A percentile compares a stretch with the other conserved stretches of the same genome.
Evolutionary conservation across 768 basidiomycete genomes (phyloP).

Genomic region (Sutorius australiensis): DNA sequence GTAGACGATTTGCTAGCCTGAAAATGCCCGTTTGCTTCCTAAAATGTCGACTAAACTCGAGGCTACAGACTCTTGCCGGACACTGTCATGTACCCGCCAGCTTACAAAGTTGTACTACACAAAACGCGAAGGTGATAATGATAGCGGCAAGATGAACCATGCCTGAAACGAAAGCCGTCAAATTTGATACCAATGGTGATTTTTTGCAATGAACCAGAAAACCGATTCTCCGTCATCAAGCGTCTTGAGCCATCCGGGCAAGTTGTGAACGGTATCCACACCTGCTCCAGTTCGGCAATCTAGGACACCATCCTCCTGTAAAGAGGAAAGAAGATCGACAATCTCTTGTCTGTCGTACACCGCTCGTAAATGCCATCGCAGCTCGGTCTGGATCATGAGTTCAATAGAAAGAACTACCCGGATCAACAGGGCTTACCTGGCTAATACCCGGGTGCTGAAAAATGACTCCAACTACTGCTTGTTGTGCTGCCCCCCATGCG

Average conservation of each 20-base stretch:
- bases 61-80: too few species aligned
- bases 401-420: conserved; percentile 5
- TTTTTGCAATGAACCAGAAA: conserved; percentile 56
- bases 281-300: conserved; percentile 17
- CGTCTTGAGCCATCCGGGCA: conserved; percentile 31
- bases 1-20: too few species aligned
- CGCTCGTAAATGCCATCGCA: conserved; percentile 65
- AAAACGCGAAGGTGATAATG: conserved; percentile 13
- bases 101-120: too few species aligned
- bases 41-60: too few species aligned
- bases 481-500: conserved; percentile 69
- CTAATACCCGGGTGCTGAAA: conserved; percentile 71
- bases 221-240: conserved; percentile 49
- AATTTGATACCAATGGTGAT: conserved; percentile 65
- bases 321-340: conserved; percentile 52
- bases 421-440: conserved; percentile 45
- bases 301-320: conserved; percentile 53
- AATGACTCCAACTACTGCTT: conserved; percentile 63
- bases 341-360: conserved; percentile 78
- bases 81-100: too few species aligned
- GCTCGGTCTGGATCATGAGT: conserved; percentile 47
- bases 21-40: too few species aligned
- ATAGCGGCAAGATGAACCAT: conserved; percentile 8
- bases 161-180: conserved; percentile 18
- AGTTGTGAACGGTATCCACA: conserved; percentile 3